phyloP scores from a whole-genome alignment of 345 rosid species.

The Ricinus communis region DNA sequence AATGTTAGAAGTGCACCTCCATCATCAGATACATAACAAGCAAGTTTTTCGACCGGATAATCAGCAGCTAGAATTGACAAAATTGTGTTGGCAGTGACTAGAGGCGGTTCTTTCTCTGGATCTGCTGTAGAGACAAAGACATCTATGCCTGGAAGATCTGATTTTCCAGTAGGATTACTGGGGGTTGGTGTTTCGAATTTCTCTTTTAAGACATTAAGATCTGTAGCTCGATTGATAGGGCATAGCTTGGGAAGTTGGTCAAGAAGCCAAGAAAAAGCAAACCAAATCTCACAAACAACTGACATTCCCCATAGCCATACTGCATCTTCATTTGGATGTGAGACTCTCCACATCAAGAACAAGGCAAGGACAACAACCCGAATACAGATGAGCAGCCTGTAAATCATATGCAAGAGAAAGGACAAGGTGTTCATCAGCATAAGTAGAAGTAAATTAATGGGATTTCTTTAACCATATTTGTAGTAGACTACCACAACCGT shows the following conservation, averaged over 20 bases:
- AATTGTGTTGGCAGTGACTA: constrained; percentile 95
- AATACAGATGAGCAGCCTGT: constrained; percentile 79
- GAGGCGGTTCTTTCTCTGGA: constrained; percentile 99
- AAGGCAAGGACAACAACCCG: constrained; percentile 71
- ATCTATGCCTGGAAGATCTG: constrained; percentile 95
- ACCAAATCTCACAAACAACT: constrained; percentile 95
- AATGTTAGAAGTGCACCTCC: constrained; percentile 97
- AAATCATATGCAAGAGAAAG: constrained; percentile 16
- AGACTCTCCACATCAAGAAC: constrained; percentile 79
- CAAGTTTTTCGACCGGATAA: constrained; percentile 92
- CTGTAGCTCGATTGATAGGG: constrained; percentile 84
- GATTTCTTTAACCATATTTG: background rate
- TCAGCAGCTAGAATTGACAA: constrained; percentile 93
- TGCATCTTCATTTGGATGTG: constrained; percentile 65
- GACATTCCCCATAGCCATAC: constrained; percentile 99
- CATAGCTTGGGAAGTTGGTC: constrained; percentile 96
- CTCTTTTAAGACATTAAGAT: constrained; percentile 86
- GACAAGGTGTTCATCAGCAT: constrained; percentile 16
- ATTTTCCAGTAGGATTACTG: constrained; percentile 81
- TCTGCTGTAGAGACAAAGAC: constrained; percentile 96
- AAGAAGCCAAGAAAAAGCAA: constrained; percentile 97
- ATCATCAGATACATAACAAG: constrained; percentile 98
- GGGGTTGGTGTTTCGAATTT: constrained; percentile 83
- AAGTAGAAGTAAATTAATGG: background rate
- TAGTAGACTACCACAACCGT: background rate